Percentiles rank a stretch among this genome's conserved stretches.
Conservation (phyloP, 2,329 filamentous ascomycete genomes). For the Aspergillus hortae region DNA sequence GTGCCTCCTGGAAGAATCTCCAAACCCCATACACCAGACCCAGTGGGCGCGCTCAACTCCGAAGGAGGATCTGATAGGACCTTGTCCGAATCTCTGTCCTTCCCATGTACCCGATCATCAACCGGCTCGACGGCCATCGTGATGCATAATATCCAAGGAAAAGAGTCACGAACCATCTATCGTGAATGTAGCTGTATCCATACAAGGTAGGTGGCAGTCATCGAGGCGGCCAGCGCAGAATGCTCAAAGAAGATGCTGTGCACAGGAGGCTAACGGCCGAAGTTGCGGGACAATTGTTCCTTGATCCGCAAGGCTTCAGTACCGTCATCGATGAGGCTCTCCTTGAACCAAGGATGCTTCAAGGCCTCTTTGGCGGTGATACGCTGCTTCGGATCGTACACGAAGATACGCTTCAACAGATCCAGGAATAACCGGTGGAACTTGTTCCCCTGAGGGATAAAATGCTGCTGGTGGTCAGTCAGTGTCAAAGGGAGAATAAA, state of each 20-base stretch:
- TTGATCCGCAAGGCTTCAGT: constrained; percentile 61
- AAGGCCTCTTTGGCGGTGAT: constrained; percentile 64
- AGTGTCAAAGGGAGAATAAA: background rate
- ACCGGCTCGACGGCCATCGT: constrained; percentile 3
- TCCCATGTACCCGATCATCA: constrained; percentile 8
- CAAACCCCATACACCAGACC: constrained; percentile 1
- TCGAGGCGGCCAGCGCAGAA: constrained; percentile 5
- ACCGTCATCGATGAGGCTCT: constrained; percentile 62
- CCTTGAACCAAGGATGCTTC: constrained; percentile 65
- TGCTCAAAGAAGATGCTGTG: background rate
- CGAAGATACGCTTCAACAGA: constrained; percentile 60
- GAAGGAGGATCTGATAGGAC: background rate
- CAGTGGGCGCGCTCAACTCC: background rate
- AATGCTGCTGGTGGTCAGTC: constrained; percentile 49
- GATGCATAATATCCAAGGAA: constrained; percentile 19
- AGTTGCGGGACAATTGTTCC: constrained; percentile 36
- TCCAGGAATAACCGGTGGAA: constrained; percentile 65
- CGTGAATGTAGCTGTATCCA: constrained; percentile 16
- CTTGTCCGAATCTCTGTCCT: constrained; percentile 8
- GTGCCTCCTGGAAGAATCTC: background rate
- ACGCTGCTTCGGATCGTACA: constrained; percentile 63
- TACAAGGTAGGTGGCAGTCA: constrained; percentile 9
- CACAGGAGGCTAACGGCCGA: constrained; percentile 14
- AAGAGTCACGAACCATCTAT: constrained; percentile 12
- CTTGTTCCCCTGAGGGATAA: constrained; percentile 56